phyloP scores from a whole-genome alignment of 768 basidiomycete genomes.

The Rhizopogon salebrosus region DNA sequence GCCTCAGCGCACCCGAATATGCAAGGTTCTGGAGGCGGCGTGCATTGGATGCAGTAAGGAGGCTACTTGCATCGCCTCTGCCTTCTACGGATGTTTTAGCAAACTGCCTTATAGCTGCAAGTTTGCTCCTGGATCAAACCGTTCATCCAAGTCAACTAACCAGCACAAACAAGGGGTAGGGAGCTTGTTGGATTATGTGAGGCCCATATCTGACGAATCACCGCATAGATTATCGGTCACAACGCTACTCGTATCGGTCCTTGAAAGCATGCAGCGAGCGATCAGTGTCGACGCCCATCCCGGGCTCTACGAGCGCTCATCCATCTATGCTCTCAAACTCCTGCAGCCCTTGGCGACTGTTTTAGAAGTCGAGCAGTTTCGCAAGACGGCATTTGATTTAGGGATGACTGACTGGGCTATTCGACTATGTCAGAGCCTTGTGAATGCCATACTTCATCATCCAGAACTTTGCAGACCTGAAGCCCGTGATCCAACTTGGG shows the following conservation, averaged over 20 bases:
- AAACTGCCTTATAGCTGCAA: constrained; percentile 5
- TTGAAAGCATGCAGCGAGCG: constrained; percentile 3
- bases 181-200: background rate
- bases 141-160: constrained; percentile 2
- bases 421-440: background rate
- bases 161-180: constrained; percentile 4
- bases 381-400: background rate
- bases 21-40: constrained; percentile 1
- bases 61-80: background rate
- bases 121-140: constrained; percentile 2
- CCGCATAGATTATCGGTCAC: background rate
- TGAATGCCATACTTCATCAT: background rate
- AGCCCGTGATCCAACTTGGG: background rate
- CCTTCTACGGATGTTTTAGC: constrained; percentile 4
- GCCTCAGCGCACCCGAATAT: background rate
- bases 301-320: background rate
- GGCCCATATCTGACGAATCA: background rate
- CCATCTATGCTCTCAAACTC: constrained; percentile 4
- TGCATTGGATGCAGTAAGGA: constrained; percentile 1
- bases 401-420: constrained; percentile 3
- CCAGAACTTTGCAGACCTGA: background rate
- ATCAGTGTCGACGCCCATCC: background rate
- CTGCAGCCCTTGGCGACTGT: background rate
- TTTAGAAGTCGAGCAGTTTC: constrained; percentile 3
- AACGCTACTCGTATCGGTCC: background rate